Base-by-base conservation (phyloP, 306 rosid genomes). In the Coriaria nepalensis region DNA sequence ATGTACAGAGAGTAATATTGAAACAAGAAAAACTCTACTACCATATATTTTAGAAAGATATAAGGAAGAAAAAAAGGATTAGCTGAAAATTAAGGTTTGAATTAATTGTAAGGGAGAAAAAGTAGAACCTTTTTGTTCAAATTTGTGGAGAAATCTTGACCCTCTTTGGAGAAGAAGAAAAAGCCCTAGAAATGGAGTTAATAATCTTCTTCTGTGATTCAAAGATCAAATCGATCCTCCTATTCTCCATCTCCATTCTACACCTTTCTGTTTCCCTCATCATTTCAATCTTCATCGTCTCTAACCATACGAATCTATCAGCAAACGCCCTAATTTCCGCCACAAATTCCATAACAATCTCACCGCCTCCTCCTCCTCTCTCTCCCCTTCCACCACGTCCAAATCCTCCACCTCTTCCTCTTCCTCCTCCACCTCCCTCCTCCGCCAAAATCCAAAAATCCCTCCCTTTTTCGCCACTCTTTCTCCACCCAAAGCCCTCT, bases 211-310 rank as follows among this genome's bases (percentile, higher is more conserved):
- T 62, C 56, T 73, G 84, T 0, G 87, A 90, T 9, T 71, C 60
- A 2, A 77, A 47, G 36, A 90, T 85, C 95, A 90, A 68, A 37
- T 74, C 71, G 0, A 71, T 61, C 56, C 87, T 56, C 65, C 57
- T 81, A 47, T 66, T 78, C 81, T 90, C 98, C 94, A 90, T 90
- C 55, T 82, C 87, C 61, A 81, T 50, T 53, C 95, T 79, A 36
- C 53, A 58, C 73, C 73, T 77, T 61, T 79, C 79, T 6, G 83
- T 78, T 41, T 85, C 98, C 74, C 68, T 81, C 81, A 79, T 69
- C 63, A 82, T 73, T 73, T 79, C 64, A 85, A 90, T 73, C 68
- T 80, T 84, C 94, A 35, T 63, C 55, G 57, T 81, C 84, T 90
- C 90, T 79, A 90, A 37, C 41, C 85, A 85, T 4, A 71, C 46